Evolutionary conservation across 2,329 filamentous ascomycete genomes (phyloP).

Genomic region (Cytospora schulzeri): DNA sequence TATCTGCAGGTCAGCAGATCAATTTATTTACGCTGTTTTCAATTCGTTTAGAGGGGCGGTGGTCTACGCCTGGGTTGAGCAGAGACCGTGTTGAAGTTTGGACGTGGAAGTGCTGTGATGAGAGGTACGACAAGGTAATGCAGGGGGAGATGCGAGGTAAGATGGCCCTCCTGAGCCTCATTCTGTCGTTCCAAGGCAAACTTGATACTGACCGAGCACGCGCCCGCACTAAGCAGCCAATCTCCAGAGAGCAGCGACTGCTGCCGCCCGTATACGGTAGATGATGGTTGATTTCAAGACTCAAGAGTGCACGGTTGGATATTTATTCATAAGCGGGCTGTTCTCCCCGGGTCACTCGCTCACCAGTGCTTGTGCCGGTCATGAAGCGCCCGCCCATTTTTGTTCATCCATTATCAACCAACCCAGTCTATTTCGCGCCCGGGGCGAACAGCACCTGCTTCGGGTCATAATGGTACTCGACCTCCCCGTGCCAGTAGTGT

Average conservation of each 20-base stretch:
- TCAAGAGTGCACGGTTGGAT: neutral
- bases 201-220: no score
- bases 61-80: neutral
- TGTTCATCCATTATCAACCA: neutral
- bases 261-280: no score
- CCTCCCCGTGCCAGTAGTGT: slow-evolving; percentile 60
- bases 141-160: neutral
- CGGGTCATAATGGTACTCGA: slow-evolving; percentile 69
- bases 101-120: neutral
- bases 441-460: slow-evolving; percentile 58
- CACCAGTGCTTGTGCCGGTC: neutral
- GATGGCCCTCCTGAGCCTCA: neutral
- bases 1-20: slow-evolving; percentile 4
- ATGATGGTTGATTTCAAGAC: no score
- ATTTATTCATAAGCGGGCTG: neutral
- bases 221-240: no score
- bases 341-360: neutral
- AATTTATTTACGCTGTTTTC: slow-evolving; percentile 2
- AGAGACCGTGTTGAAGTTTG: neutral
- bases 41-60: neutral
- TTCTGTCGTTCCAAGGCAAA: no score
- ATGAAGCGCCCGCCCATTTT: no score
- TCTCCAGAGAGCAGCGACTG: no score
- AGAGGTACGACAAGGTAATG: neutral
- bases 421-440: slow-evolving; percentile 43